phyloP scores from a whole-genome alignment of 225 moss, liverwort and hornwort genomes.

The Ulota crispa region DNA sequence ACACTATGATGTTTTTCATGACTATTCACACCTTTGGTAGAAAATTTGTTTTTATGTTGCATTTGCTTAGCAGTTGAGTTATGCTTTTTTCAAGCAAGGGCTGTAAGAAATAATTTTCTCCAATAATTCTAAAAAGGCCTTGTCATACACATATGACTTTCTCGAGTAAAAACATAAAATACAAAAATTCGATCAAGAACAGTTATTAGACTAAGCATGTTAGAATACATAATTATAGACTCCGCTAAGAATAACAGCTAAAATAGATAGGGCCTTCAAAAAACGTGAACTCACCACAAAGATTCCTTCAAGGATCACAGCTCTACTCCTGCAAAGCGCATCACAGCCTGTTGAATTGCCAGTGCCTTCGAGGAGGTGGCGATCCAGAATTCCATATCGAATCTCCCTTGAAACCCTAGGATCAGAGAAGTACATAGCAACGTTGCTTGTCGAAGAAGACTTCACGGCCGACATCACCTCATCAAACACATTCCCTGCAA shows the following conservation, averaged over 20 bases:
- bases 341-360: conserved; percentile 46
- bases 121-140: background rate
- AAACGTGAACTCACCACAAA: conserved; percentile 46
- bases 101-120: too few relatives aligned
- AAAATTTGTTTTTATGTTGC: background rate
- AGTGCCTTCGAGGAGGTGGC: conserved; percentile 44
- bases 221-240: background rate
- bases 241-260: background rate
- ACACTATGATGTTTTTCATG: background rate
- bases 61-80: background rate
- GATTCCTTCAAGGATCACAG: conserved; percentile 62
- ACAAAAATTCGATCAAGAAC: background rate
- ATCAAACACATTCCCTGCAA: conserved; percentile 43
- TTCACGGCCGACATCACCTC: conserved; percentile 47
- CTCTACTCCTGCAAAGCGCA: conserved; percentile 58
- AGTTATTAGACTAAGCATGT: background rate
- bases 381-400: conserved; percentile 35
- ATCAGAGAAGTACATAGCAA: conserved; percentile 54
- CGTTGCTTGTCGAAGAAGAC: conserved; percentile 47
- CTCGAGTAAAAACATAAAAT: background rate
- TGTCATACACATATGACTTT: background rate
- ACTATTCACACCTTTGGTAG: too few relatives aligned
- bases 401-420: conserved; percentile 21
- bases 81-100: too few relatives aligned
- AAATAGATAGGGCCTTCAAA: background rate